Evolutionary conservation across 257 asterid species (phyloP).

Genomic region (Jaltomata sinuosa): DNA sequence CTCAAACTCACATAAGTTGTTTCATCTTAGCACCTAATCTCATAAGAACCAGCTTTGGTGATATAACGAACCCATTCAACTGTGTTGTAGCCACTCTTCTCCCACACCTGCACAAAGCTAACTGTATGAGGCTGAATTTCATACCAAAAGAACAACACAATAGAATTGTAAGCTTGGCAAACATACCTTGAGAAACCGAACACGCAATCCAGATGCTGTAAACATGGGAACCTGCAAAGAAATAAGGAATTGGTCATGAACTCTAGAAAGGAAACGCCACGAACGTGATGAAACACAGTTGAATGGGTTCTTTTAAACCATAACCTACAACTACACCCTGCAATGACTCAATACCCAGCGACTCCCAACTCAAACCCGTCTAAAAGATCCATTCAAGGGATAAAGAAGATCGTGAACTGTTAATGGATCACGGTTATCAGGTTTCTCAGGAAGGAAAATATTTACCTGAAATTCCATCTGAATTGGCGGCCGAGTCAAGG

Average conservation of each 20-base stretch:
- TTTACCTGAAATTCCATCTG: slow-evolving; percentile 99
- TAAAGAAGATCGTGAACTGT: neutral
- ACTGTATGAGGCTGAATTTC: neutral
- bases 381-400: neutral
- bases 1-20: neutral
- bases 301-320: neutral
- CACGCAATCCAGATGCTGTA: slow-evolving; percentile 96
- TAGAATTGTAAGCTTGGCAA: neutral
- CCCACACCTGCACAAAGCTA: slow-evolving; percentile 77
- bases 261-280: no score
- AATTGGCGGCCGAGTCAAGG: slow-evolving; percentile 97
- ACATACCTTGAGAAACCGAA: slow-evolving; percentile 90
- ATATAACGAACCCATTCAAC: slow-evolving; percentile 99
- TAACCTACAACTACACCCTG: neutral
- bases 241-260: neutral
- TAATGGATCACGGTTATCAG: neutral
- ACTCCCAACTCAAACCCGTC: neutral
- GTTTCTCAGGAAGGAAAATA: neutral
- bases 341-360: neutral
- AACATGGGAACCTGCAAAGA: slow-evolving; percentile 95
- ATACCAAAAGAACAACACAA: neutral
- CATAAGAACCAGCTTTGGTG: slow-evolving; percentile 98
- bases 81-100: slow-evolving; percentile 97
- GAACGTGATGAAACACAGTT: neutral
- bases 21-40: slow-evolving; percentile 68